phyloP scores from a whole-genome alignment of 2,329 filamentous ascomycete species.

The Volutella citrinella region DNA sequence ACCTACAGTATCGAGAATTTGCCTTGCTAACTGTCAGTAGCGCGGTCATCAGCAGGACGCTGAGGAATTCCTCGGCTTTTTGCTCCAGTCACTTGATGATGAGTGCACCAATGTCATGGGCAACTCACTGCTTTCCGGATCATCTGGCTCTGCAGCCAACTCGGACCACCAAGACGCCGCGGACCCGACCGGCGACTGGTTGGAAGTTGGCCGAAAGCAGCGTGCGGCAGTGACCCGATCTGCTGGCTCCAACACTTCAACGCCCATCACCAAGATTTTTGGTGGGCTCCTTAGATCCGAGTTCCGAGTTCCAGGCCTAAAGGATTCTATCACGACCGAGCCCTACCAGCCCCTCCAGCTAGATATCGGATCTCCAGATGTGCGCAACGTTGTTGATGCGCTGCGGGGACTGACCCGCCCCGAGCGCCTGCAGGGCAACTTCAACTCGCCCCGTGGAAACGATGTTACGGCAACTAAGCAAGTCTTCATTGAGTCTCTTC shows the following conservation, averaged over 20 bases:
- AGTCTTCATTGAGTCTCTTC: constrained; percentile 87
- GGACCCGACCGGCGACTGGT: constrained; percentile 60
- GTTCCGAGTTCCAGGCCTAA: constrained; percentile 78
- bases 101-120: constrained; percentile 78
- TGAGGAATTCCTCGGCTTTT: constrained; percentile 91
- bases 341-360: constrained; percentile 93
- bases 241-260: constrained; percentile 71
- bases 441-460: constrained; percentile 73
- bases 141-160: constrained; percentile 24
- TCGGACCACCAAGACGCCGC: constrained; percentile 25
- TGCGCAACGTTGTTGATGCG: constrained; percentile 90
- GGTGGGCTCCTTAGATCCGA: constrained; percentile 89
- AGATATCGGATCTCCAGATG: constrained; percentile 83
- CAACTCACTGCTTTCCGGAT: constrained; percentile 27
- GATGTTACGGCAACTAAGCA: constrained; percentile 85
- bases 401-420: constrained; percentile 79
- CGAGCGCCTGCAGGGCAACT: constrained; percentile 82
- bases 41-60: constrained; percentile 97
- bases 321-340: constrained; percentile 87
- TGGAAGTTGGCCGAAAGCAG: constrained; percentile 92
- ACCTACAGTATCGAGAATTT: no score
- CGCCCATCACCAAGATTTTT: constrained; percentile 91
- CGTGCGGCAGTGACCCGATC: constrained; percentile 82
- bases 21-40: constrained; percentile 38
- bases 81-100: constrained; percentile 89